phyloP scores from a whole-genome alignment of 441 rosid genomes.

The Gossypium lobatum region DNA sequence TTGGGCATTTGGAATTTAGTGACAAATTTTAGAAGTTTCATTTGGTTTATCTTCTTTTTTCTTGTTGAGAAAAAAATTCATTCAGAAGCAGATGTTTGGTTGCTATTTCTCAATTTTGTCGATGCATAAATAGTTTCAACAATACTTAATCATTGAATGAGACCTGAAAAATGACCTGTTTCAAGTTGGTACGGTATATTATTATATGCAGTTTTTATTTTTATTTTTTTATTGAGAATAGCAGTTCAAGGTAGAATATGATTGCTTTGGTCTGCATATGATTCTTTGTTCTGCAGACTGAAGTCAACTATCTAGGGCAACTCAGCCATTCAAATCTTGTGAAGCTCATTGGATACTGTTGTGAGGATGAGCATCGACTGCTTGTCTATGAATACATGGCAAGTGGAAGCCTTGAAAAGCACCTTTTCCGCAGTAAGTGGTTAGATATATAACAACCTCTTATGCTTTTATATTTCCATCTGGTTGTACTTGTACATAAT shows the following conservation, averaged over 20 bases:
- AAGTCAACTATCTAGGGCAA: conserved; percentile 92
- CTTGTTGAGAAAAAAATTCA: background rate
- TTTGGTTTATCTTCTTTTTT: background rate
- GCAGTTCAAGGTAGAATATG: background rate
- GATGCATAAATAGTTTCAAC: background rate
- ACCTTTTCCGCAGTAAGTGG: conserved; percentile 87
- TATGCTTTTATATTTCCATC: background rate
- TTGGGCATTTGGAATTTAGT: background rate
- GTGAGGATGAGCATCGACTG: conserved; percentile 92
- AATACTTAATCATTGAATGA: background rate
- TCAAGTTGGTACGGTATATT: background rate
- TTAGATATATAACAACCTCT: background rate
- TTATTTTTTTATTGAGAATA: background rate
- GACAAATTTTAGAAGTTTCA: background rate
- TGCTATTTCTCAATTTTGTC: background rate
- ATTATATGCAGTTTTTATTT: background rate
- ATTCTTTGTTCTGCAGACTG: conserved; percentile 57
- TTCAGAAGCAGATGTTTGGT: background rate
- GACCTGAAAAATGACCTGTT: background rate
- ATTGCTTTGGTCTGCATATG: background rate
- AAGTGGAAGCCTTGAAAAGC: conserved; percentile 88
- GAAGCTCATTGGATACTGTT: conserved; percentile 95
- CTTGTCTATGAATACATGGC: conserved; percentile 96
- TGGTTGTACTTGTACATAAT: background rate
- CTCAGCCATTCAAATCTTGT: conserved; percentile 91